Conservation (phyloP, 805 yeast genomes). For the Wickerhamomyces xylosicus region DNA sequence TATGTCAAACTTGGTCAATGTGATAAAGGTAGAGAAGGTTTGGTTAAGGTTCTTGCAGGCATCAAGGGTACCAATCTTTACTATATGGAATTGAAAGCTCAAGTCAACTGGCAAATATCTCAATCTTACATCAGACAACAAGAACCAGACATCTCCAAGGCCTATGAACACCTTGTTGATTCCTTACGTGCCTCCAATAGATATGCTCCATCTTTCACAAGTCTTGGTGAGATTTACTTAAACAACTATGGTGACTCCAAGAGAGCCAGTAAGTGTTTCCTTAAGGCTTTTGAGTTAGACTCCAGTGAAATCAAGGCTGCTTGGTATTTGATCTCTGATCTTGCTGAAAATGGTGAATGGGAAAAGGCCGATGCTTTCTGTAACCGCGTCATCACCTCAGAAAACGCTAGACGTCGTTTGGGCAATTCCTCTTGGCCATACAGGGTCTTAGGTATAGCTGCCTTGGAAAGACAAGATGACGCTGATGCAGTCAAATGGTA, state of each 20-base stretch:
- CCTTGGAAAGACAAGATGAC: constrained; percentile 61
- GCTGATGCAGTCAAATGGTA: constrained; percentile 80
- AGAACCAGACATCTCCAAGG: constrained; percentile 24
- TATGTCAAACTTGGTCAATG: constrained; percentile 41
- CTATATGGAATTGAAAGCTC: constrained; percentile 47
- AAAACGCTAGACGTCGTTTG: constrained; percentile 41
- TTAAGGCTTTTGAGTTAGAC: constrained; percentile 83
- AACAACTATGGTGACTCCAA: constrained; percentile 44
- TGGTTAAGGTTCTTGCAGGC: constrained; percentile 25
- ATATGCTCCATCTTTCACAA: constrained; percentile 72
- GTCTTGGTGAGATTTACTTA: constrained; percentile 67
- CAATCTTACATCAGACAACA: constrained; percentile 37
- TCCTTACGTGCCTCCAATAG: constrained; percentile 55
- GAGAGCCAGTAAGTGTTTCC: constrained; percentile 78
- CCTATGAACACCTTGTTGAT: constrained; percentile 48
- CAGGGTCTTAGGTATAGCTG: constrained; percentile 72
- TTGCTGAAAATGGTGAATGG: constrained; percentile 70
- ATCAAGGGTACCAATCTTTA: constrained; percentile 41
- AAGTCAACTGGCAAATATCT: constrained; percentile 65
- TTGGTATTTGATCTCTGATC: constrained; percentile 55
- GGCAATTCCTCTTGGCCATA: constrained; percentile 70
- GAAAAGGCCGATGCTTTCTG: constrained; percentile 70
- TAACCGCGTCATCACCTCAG: constrained; percentile 52
- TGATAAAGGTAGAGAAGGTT: constrained; percentile 39
- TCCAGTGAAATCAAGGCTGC: constrained; percentile 71